Conservation (phyloP, 768 basidiomycete species). For the Kwoniella sp. region DNA sequence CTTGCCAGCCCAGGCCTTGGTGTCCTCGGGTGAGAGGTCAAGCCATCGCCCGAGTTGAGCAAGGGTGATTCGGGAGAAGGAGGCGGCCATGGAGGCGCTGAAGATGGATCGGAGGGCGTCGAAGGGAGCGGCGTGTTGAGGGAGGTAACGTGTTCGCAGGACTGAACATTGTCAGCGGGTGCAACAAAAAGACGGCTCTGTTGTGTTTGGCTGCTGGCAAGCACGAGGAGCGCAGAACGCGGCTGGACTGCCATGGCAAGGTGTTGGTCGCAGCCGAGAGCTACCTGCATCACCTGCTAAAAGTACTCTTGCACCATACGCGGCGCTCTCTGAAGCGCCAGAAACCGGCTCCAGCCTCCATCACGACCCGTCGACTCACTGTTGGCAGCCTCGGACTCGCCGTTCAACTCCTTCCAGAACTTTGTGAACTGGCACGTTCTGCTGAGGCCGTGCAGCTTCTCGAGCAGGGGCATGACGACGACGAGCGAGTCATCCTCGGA, state of each 20-base stretch:
- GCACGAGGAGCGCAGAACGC: not conserved
- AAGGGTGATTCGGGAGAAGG: conserved; percentile 44
- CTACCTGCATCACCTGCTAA: too few species aligned
- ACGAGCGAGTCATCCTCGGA: conserved; percentile 42
- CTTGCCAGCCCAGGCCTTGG: conserved; percentile 30
- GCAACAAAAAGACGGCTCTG: not conserved
- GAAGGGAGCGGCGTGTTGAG: conserved; percentile 41
- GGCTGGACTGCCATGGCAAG: too few species aligned
- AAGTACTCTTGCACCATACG: too few species aligned
- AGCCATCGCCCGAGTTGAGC: conserved; percentile 45
- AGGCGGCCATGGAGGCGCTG: conserved; percentile 45
- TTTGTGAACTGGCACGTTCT: conserved; percentile 44
- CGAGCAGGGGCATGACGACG: conserved; percentile 37
- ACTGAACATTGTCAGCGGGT: not conserved
- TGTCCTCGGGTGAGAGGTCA: conserved; percentile 32
- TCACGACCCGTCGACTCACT: conserved; percentile 27
- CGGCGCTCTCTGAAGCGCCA: too few species aligned
- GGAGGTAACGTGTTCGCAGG: conserved; percentile 39
- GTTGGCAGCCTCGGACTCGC: conserved; percentile 34
- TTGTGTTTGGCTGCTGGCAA: too few species aligned
- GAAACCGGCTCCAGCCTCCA: too few species aligned
- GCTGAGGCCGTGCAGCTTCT: conserved; percentile 34
- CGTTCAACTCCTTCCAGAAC: conserved; percentile 44
- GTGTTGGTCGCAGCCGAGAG: too few species aligned
- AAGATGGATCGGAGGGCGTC: conserved; percentile 39